phyloP scores from a whole-genome alignment of 495 filamentous ascomycete species.

The Cairneyella variabilis region DNA sequence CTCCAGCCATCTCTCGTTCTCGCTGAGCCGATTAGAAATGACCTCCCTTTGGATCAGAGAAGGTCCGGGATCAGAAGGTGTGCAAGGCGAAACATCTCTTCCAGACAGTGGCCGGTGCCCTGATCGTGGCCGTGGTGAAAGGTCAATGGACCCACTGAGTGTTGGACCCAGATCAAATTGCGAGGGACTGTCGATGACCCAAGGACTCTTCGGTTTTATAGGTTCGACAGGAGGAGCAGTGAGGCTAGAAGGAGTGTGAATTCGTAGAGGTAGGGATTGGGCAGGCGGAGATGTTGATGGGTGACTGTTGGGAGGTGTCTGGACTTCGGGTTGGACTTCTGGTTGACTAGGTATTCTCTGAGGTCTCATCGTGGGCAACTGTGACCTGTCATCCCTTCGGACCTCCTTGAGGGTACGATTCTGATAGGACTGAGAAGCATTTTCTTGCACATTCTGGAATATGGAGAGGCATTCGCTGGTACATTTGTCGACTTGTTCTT shows the following conservation, averaged over 20 bases:
- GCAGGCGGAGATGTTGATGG: too few relatives aligned
- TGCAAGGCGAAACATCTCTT: slow-evolving; percentile 9
- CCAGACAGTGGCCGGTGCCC: neutral
- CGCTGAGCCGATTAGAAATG: slow-evolving; percentile 11
- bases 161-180: slow-evolving; percentile 11
- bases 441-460: slow-evolving; percentile 13
- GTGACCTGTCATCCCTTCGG: slow-evolving; percentile 4
- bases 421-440: neutral
- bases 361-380: slow-evolving; percentile 10
- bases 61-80: neutral
- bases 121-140: too few relatives aligned
- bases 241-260: neutral
- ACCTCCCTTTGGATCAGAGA: slow-evolving; percentile 19
- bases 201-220: slow-evolving; percentile 17
- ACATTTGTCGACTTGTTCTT: slow-evolving; percentile 14
- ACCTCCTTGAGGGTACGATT: neutral
- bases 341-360: neutral
- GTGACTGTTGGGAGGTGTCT: neutral
- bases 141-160: neutral
- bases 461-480: slow-evolving; percentile 15
- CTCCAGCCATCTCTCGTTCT: slow-evolving; percentile 22
- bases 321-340: too few relatives aligned
- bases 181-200: slow-evolving; percentile 12
- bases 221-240: slow-evolving; percentile 8
- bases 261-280: neutral